Conservation (phyloP, 2,329 filamentous ascomycete species). For the Trichophyton benhamiae region DNA sequence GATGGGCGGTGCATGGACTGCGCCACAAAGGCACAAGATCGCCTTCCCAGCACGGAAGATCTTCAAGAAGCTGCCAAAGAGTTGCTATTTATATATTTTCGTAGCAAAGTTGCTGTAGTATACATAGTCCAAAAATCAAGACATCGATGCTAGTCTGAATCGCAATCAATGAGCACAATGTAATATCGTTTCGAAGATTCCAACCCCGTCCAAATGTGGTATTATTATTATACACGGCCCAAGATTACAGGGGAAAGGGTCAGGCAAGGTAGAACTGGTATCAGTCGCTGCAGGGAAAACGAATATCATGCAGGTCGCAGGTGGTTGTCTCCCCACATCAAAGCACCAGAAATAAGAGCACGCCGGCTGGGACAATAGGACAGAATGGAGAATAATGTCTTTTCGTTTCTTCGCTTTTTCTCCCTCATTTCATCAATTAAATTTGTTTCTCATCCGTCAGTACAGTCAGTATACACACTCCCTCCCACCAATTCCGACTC, state of each 20-base stretch:
- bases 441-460: neutral
- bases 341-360: neutral
- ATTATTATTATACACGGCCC: slow-evolving; percentile 1
- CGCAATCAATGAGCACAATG: neutral
- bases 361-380: too few relatives aligned
- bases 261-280: neutral
- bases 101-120: neutral
- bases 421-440: neutral
- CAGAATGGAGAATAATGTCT: neutral
- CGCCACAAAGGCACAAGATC: slow-evolving; percentile 3
- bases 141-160: neutral
- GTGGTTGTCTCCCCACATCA: neutral
- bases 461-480: neutral
- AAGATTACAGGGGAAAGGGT: neutral
- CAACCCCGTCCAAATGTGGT: neutral
- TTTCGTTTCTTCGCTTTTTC: neutral
- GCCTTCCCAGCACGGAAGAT: neutral
- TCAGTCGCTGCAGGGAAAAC: neutral
- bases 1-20: neutral
- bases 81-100: neutral
- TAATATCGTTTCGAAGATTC: neutral
- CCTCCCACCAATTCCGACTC: neutral
- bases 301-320: neutral
- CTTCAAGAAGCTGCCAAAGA: neutral
- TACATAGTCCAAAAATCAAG: too few relatives aligned